These are phyloP conservation scores for Pyricularia grisea DNA, from an alignment of 2,329 filamentous ascomycete genomes.

Conservation along the genomic window DNA sequence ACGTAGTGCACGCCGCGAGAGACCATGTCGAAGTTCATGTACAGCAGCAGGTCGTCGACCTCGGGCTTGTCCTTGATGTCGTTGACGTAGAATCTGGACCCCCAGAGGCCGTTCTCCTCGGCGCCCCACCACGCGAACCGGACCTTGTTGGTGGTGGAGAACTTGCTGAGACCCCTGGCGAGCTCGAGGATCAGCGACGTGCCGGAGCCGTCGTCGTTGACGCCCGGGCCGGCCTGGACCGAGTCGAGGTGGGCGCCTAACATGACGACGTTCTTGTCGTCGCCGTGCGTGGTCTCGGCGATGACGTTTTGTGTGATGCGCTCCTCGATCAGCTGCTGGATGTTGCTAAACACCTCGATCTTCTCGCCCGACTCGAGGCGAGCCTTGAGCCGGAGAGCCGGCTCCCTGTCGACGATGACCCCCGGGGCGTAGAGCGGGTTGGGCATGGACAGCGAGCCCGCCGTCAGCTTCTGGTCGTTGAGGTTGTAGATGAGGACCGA, in stretches of 20 bases:
- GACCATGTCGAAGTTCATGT: slow-evolving; percentile 49
- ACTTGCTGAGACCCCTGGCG: slow-evolving; percentile 41
- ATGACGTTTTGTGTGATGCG: slow-evolving; percentile 47
- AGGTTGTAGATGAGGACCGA: slow-evolving; percentile 5
- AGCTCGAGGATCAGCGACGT: slow-evolving; percentile 53
- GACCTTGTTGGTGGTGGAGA: slow-evolving; percentile 33
- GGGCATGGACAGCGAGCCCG: background rate
- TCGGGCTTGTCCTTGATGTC: slow-evolving; percentile 29
- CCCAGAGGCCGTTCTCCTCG: slow-evolving; percentile 47
- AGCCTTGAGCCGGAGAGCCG: background rate
- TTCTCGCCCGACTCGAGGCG: background rate
- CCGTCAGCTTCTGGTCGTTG: slow-evolving; percentile 1
- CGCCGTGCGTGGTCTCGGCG: slow-evolving; percentile 50
- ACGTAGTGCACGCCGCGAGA: slow-evolving; percentile 38
- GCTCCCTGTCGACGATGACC: slow-evolving; percentile 1
- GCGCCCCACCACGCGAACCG: slow-evolving; percentile 55
- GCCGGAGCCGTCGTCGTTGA: slow-evolving; percentile 72
- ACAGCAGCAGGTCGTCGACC: slow-evolving; percentile 38
- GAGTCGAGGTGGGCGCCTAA: slow-evolving; percentile 56
- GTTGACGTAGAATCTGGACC: slow-evolving; percentile 42
- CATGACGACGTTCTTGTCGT: slow-evolving; percentile 56
- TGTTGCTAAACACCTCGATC: slow-evolving; percentile 2
- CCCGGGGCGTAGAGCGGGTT: background rate
- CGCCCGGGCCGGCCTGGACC: slow-evolving; percentile 56
- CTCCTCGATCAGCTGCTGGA: slow-evolving; percentile 5